A percentile compares a stretch with the other conserved stretches of the same genome.
Conservation (phyloP, 768 basidiomycete species). For the Cytidiella melzeri region DNA sequence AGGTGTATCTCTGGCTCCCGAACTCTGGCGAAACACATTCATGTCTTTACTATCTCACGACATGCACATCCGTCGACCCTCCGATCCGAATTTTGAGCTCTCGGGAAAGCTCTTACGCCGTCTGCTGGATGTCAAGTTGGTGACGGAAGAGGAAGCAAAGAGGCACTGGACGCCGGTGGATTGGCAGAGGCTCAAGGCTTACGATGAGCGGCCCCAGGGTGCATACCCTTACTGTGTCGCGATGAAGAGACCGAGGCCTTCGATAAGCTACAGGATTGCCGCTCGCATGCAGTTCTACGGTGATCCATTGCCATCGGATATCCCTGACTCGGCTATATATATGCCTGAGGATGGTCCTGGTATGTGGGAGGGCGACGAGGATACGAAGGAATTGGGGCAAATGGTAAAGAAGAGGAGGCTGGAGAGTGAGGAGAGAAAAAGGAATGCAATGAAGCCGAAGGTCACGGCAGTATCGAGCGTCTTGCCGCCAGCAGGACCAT, state of each 20-base stretch:
- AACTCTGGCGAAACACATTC: constrained; percentile 20
- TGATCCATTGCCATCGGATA: constrained; percentile 9
- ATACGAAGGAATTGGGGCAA: background rate
- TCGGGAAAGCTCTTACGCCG: constrained; percentile 19
- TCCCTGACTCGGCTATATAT: constrained; percentile 20
- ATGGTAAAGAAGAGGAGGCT: background rate
- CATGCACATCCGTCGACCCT: constrained; percentile 22
- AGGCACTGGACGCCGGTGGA: constrained; percentile 18
- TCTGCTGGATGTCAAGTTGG: constrained; percentile 23
- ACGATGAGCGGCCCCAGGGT: constrained; percentile 17
- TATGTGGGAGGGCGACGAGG: constrained; percentile 19
- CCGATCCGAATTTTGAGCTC: constrained; percentile 7
- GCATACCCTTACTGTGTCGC: constrained; percentile 21
- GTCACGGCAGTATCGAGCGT: background rate
- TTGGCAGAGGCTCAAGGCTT: constrained; percentile 15
- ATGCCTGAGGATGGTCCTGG: constrained; percentile 19
- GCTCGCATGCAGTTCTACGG: constrained; percentile 14
- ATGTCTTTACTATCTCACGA: constrained; percentile 22
- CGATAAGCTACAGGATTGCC: constrained; percentile 17
- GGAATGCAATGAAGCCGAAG: background rate
- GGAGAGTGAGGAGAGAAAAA: background rate
- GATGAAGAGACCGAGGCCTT: constrained; percentile 13
- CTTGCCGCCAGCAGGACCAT: background rate
- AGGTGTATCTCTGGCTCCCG: constrained; percentile 14
- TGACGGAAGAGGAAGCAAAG: constrained; percentile 22